phyloP scores from a whole-genome alignment of 495 filamentous ascomycete genomes.

The Penicillium ochrochloron region DNA sequence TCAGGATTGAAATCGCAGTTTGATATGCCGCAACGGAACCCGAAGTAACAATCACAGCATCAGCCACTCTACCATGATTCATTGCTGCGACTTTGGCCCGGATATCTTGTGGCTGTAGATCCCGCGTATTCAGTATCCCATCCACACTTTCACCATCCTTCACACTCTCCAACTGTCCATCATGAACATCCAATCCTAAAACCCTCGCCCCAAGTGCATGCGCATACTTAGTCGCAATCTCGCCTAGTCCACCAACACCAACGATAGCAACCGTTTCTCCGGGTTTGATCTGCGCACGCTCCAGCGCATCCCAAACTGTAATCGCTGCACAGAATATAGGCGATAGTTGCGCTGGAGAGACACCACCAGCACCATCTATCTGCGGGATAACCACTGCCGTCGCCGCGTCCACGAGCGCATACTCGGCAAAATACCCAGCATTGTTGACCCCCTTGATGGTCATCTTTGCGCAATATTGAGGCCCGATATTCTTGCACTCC shows the following conservation, averaged over 20 bases:
- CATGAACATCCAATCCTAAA: slow-evolving; percentile 22
- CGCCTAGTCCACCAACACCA: slow-evolving; percentile 23
- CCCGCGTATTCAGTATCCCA: slow-evolving; percentile 19
- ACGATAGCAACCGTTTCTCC: slow-evolving; percentile 25
- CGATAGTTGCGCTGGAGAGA: slow-evolving; percentile 10
- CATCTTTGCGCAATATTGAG: slow-evolving; percentile 13
- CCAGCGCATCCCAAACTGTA: slow-evolving; percentile 30
- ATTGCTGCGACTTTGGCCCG: background rate
- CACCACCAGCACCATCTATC: background rate
- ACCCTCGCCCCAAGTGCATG: slow-evolving; percentile 23
- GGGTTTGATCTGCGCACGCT: slow-evolving; percentile 8
- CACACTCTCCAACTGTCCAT: slow-evolving; percentile 17
- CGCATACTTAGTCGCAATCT: slow-evolving; percentile 22
- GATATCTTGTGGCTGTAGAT: background rate
- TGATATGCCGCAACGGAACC: slow-evolving; percentile 26
- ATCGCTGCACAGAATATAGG: slow-evolving; percentile 28
- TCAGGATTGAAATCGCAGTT: slow-evolving; percentile 17
- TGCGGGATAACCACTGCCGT: background rate
- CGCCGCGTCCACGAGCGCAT: slow-evolving; percentile 25
- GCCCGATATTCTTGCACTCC: slow-evolving; percentile 14
- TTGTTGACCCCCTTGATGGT: slow-evolving; percentile 18
- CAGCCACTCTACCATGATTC: slow-evolving; percentile 11
- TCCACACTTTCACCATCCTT: slow-evolving; percentile 10
- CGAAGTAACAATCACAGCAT: slow-evolving; percentile 25
- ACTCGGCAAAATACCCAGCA: slow-evolving; percentile 25